Conservation (phyloP, 2,329 filamentous ascomycete species). For the Mariannaea sp. region DNA sequence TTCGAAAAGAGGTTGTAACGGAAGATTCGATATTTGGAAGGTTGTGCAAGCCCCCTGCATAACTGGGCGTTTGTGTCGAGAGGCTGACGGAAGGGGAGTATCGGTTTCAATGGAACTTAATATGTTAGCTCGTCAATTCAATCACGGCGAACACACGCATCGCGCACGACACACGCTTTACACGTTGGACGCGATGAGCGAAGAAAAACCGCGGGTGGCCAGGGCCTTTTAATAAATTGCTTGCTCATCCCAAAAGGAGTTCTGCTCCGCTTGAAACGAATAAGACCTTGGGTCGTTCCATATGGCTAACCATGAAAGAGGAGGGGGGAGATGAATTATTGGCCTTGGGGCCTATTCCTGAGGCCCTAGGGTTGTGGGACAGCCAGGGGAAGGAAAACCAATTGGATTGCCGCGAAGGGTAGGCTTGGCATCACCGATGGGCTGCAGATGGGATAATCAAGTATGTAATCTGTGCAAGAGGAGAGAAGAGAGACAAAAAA, state of each 20-base stretch:
- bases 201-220: conserved; percentile 31
- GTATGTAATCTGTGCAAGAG: not conserved
- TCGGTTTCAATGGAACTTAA: too few relatives aligned
- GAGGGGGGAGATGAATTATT: too few relatives aligned
- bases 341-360: not conserved
- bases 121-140: too few relatives aligned
- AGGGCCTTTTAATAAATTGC: conserved; percentile 32
- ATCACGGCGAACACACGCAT: not conserved
- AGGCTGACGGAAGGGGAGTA: not conserved
- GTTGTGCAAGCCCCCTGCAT: too few relatives aligned
- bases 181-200: conserved; percentile 7
- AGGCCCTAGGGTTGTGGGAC: not conserved
- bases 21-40: too few relatives aligned
- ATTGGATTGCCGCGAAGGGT: conserved; percentile 1
- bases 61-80: not conserved
- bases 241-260: not conserved
- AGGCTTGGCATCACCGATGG: not conserved
- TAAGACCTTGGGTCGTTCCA: conserved; percentile 7
- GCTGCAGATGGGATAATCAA: not conserved
- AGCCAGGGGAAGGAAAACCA: conserved; percentile 10
- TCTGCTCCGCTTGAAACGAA: not conserved
- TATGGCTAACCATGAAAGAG: not conserved
- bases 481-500: too few relatives aligned
- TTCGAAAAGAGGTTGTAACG: too few relatives aligned
- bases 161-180: conserved; percentile 17